Base-by-base conservation (phyloP, 768 basidiomycete genomes). In the Panellus pusillus region DNA sequence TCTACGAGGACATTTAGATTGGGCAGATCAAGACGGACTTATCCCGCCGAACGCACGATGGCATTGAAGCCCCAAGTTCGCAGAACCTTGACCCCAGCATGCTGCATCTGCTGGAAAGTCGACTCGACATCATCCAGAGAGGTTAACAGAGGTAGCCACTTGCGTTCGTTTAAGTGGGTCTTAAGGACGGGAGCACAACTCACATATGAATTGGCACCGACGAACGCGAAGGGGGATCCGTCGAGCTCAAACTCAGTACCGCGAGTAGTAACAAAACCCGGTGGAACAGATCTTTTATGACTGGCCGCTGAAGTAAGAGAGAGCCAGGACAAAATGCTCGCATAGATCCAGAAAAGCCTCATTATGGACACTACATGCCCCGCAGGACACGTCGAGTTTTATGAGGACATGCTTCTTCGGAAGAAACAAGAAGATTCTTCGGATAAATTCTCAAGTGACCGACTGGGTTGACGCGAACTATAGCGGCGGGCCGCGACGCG, bases 61-160 rank as follows among this genome's bases (percentile, higher is more conserved):
- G 59, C 59, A 51, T 61, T 61, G 44, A 61, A 57, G 18, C 59
- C 59, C 82, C 80, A 82, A 27, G 80, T 83, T 18, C 81, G 70
- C 29, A 82, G 67, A 18, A 82, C 79, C 60, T 80, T 80, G 32
- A 80, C 66, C 2, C 79, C 80, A 1, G 75, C 73, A 37, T 61
- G 55, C 54, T 70, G 70, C 78, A 82, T 82, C 37, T 76, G 67
- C 55, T 70, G 66, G 62, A 82, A 77, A 0, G 80, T 81, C 15
- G 65, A 58, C 40, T 79, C 74, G 13, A 82, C 78, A 64, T 84
- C 82, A 12, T 68, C 62, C 28, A 71, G 59, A 19, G 70, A 71
- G 4, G 74, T 74, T n/a, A 82, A 66, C 3, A 82, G 72, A 3
- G 79, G 79, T n/a, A 82, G 66, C 81, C 81, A 82, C 80, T 81